Conservation (phyloP, 2,329 filamentous ascomycete genomes). For the Colletotrichum coccodes region DNA sequence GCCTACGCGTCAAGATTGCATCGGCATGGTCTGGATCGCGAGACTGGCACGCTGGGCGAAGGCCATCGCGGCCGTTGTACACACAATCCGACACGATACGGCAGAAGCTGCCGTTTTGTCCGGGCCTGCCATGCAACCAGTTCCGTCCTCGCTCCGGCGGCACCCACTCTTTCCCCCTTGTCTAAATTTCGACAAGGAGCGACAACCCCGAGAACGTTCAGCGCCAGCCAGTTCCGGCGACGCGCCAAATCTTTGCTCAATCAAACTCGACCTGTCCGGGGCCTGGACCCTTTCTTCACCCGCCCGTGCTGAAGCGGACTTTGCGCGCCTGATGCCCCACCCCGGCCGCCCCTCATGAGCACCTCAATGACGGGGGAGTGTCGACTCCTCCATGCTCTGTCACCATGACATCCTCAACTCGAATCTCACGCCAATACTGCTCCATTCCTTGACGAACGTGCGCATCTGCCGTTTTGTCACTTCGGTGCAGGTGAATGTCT, state of each 20-base stretch:
- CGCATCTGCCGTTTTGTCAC: background rate
- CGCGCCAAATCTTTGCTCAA: slow-evolving; percentile 27
- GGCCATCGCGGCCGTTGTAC: background rate
- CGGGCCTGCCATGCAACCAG: slow-evolving; percentile 12
- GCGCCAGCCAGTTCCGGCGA: slow-evolving; percentile 27
- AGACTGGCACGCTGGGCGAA: background rate
- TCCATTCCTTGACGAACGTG: background rate
- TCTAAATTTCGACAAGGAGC: slow-evolving; percentile 17
- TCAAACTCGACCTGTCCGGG: slow-evolving; percentile 24
- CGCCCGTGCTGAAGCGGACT: slow-evolving; percentile 28
- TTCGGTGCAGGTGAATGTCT: background rate
- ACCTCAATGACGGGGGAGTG: background rate
- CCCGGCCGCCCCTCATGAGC: slow-evolving; percentile 19
- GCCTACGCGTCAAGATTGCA: background rate
- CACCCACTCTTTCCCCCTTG: slow-evolving; percentile 14
- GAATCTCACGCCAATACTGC: background rate
- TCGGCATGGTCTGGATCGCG: background rate
- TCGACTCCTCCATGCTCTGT: background rate
- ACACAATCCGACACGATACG: background rate
- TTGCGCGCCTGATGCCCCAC: slow-evolving; percentile 17
- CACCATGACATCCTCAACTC: background rate
- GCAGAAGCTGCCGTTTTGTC: slow-evolving; percentile 16
- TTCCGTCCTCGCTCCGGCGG: slow-evolving; percentile 27
- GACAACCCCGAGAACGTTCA: slow-evolving; percentile 19
- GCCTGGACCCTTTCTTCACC: slow-evolving; percentile 10